Percentiles rank a stretch among this genome's conserved stretches.
These are phyloP conservation scores for Naganishia sp. DNA, from an alignment of 1,284 basidiomycete genomes.

Conservation along the genomic window DNA sequence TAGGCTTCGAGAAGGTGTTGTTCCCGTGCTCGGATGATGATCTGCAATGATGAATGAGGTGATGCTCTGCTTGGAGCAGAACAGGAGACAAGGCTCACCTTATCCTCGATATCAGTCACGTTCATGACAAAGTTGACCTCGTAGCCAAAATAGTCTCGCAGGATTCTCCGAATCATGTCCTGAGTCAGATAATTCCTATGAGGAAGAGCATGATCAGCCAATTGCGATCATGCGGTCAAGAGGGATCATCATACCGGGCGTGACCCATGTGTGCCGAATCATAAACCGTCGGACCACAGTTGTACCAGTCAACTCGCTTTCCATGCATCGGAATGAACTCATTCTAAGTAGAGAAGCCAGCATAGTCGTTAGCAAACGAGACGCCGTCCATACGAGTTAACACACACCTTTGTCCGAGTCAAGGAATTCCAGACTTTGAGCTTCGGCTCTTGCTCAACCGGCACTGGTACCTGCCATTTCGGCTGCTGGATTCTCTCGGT, in stretches of 20 bases:
- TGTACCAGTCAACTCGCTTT: conserved; percentile 96
- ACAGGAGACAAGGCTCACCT: conserved; percentile 61
- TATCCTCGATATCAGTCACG: conserved; percentile 99
- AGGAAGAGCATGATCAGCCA: conserved; percentile 32
- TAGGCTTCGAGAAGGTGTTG: conserved; percentile 74
- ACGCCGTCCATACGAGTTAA: neutral
- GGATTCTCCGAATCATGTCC: conserved; percentile 88
- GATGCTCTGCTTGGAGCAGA: conserved; percentile 1
- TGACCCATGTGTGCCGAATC: conserved; percentile 99
- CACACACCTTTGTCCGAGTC: conserved; percentile 78
- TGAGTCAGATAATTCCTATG: conserved; percentile 95
- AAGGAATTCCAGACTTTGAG: conserved; percentile 93
- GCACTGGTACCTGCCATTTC: conserved; percentile 49
- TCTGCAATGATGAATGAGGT: conserved; percentile 58
- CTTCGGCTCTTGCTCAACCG: conserved; percentile 49
- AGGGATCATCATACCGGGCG: conserved; percentile 67
- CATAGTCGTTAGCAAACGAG: neutral
- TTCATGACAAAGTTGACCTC: conserved; percentile 99
- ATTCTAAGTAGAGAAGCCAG: conserved; percentile 57
- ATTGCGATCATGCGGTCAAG: conserved; percentile 14
- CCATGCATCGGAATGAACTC: conserved; percentile 80
- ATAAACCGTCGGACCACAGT: conserved; percentile 99
- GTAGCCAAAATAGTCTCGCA: conserved; percentile 95
- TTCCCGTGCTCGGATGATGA: conserved; percentile 85
- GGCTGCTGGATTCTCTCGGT: conserved; percentile 40